phyloP scores from a whole-genome alignment of 352 stramenopile species.

The Globisporangium cylindrosporum region DNA sequence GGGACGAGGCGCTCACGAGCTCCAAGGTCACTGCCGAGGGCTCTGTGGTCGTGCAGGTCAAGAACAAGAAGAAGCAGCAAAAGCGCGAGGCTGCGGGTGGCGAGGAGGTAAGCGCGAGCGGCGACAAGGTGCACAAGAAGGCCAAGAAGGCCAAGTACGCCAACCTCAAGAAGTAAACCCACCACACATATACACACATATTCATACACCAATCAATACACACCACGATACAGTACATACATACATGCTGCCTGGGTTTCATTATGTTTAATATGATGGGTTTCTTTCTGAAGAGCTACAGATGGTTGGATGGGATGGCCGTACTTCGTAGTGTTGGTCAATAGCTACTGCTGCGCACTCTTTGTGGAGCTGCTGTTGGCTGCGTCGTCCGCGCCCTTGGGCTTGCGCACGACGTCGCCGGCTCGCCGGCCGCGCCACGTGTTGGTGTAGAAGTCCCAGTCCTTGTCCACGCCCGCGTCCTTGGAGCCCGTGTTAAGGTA shows the following conservation, averaged over 20 bases:
- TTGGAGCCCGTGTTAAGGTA: conserved; percentile 82
- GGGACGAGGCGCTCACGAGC: conserved; percentile 66
- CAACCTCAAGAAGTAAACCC: conserved; percentile 49
- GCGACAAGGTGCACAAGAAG: conserved; percentile 59
- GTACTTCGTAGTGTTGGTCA: conserved; percentile 3
- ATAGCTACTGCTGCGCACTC: conserved; percentile 3
- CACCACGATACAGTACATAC: neutral
- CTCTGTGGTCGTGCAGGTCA: conserved; percentile 80
- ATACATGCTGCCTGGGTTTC: neutral
- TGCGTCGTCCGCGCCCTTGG: conserved; percentile 15
- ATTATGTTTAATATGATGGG: neutral
- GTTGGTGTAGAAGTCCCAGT: conserved; percentile 77
- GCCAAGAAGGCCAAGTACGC: conserved; percentile 77
- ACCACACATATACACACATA: neutral
- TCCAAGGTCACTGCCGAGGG: conserved; percentile 33
- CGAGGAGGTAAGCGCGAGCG: conserved; percentile 31
- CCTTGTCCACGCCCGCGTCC: conserved; percentile 75
- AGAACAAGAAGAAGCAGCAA: conserved; percentile 76
- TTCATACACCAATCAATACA: conserved; percentile 7
- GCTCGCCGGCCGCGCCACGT: conserved; percentile 57
- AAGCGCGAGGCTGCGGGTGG: conserved; percentile 38
- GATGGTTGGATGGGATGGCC: neutral
- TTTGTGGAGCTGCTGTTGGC: neutral
- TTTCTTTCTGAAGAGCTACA: conserved; percentile 4
- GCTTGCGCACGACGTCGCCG: conserved; percentile 19